Evolutionary conservation across 164 flowering plant genomes (phyloP), one percentile per base, ranked within the genome.

Genomic region (Macadamia integrifolia): DNA sequence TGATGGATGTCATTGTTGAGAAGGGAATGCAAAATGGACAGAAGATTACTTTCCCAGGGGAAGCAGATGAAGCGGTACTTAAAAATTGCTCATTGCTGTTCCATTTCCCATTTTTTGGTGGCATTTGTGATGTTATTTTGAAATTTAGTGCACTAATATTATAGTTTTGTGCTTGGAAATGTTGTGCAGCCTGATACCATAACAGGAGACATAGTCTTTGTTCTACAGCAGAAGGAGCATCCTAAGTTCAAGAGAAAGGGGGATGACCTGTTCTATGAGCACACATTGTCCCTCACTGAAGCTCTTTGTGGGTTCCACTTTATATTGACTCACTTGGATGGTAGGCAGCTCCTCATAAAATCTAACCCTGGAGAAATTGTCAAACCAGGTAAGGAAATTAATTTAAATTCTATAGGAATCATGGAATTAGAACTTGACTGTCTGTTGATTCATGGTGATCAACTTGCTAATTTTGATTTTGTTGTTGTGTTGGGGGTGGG

Each of bases 251-350:
- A 80, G 70, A 64, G 91, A 44, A 87, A 82, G 84, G 85, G 84
- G 42, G 89, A 87, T 77, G 91, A 87, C 72, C 62, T 87, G 9
- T 78, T 84, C 65, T 79, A 77, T 1, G 87, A 85, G 61, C 91
- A 87, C 61, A 78, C 85, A 13, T 64, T 85, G 67, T 69, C 79
- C 11, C 82, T 87, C 1, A 80, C 83, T 0, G 91, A 87, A 73
- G 85, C 89, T 17, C 85, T 85, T 10, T 87, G 91, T 72, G 91
- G 91, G 58, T 87, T 87, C 79, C 88, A 85, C 44, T 85, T 85
- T 69, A 52, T 73, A 11, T 28, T 85, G 77, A 80, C 84, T 8
- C 91, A 86, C 70, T 61, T 86, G 65, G 91, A 86, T 74, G 72
- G 69, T 50, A 80, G 91, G 69, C 88, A 85, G 71, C 88, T 87